A percentile compares a stretch with the other conserved stretches of the same genome.
These are phyloP conservation scores for Starmera caribaea DNA, from an alignment of 805 yeast species.

Conservation along the genomic window DNA sequence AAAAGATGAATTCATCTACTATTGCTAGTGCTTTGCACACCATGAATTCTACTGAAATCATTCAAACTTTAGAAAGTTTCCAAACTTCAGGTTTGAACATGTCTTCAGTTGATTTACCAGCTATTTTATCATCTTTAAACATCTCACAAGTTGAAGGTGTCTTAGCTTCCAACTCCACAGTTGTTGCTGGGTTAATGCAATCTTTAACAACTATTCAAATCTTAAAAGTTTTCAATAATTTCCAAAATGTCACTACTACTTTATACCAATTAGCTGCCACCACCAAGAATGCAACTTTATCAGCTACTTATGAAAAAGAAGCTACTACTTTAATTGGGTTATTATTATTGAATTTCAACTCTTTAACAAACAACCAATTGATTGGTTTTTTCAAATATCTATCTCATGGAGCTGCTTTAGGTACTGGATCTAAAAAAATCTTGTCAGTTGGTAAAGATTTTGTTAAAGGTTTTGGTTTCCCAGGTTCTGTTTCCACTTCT, in stretches of 20 bases:
- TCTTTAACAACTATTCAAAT: constrained; percentile 12
- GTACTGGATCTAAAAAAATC: constrained; percentile 18
- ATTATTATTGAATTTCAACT: constrained; percentile 8
- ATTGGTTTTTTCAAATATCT: constrained; percentile 15
- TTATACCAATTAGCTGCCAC: constrained; percentile 10
- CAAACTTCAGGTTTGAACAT: constrained; percentile 40
- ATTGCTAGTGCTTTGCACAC: constrained; percentile 13
- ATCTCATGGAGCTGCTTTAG: constrained; percentile 17
- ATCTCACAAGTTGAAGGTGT: constrained; percentile 17
- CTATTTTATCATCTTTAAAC: constrained; percentile 23
- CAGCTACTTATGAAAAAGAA: constrained; percentile 1
- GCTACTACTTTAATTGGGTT: constrained; percentile 12
- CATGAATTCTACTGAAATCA: constrained; percentile 15
- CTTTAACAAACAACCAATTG: constrained; percentile 15
- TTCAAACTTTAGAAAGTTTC: constrained; percentile 9
- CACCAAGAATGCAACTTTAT: constrained; percentile 3
- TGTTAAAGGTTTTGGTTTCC: constrained; percentile 9
- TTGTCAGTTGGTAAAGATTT: constrained; percentile 8
- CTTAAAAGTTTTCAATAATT: constrained; percentile 6
- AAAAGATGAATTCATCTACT: constrained; percentile 10
- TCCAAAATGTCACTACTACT: constrained; percentile 14
- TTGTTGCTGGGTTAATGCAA: constrained; percentile 11
- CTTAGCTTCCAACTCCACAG: constrained; percentile 12
- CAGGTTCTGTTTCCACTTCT: constrained; percentile 6
- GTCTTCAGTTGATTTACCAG: constrained; percentile 58